Conservation (phyloP, 2,329 filamentous ascomycete genomes). For the Ophiostoma sp. region DNA sequence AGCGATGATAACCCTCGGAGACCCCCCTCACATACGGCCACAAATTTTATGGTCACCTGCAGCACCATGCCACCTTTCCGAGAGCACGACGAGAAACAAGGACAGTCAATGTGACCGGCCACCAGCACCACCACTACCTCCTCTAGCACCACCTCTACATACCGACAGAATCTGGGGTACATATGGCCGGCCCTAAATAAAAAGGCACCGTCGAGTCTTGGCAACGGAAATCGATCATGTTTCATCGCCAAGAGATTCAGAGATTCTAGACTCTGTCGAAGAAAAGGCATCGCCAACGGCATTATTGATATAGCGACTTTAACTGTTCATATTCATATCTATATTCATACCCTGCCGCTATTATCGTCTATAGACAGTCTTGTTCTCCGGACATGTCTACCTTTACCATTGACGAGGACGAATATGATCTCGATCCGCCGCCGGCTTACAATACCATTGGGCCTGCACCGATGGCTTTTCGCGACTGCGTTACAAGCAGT, state of each 20-base stretch:
- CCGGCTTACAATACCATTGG: not conserved
- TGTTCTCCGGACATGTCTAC: not conserved
- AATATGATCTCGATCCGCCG: not conserved
- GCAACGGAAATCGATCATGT: constrained; percentile 8
- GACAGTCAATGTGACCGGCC: not conserved
- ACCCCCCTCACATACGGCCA: not conserved
- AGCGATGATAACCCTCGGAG: not conserved
- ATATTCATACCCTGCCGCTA: no score
- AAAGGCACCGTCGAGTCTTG: constrained; percentile 4
- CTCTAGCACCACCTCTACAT: not conserved
- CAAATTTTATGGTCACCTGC: not conserved
- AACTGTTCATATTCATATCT: no score
- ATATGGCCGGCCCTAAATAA: not conserved
- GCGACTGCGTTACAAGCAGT: not conserved
- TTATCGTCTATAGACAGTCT: no score
- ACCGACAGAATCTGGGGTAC: constrained; percentile 4
- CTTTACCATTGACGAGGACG: not conserved
- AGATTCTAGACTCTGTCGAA: not conserved
- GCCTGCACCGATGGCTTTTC: not conserved
- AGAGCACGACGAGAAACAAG: not conserved
- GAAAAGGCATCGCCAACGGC: not conserved
- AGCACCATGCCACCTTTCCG: not conserved
- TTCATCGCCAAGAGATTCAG: not conserved
- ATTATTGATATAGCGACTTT: not conserved
- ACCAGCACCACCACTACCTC: not conserved